Percentiles rank a stretch among this genome's conserved stretches.
Evolutionary conservation across 495 filamentous ascomycete genomes (phyloP).

Genomic region (Aspergillus saccharolyticus): DNA sequence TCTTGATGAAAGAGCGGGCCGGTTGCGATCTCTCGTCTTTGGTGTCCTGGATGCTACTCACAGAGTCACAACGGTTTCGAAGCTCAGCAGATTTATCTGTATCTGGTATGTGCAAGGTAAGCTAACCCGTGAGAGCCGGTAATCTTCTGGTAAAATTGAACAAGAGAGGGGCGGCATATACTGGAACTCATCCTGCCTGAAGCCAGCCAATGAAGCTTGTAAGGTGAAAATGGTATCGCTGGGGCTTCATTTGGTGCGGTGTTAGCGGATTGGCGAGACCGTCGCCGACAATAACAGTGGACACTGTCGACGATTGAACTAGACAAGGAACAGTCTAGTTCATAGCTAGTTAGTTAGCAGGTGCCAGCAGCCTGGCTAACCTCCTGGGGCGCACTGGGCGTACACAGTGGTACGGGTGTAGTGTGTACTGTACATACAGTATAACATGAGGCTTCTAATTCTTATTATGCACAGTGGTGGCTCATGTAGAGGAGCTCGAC

Average conservation of each 20-base stretch:
- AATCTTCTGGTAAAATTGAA: neutral
- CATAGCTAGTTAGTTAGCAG: neutral
- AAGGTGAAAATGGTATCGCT: neutral
- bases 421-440: no score
- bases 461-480: no score
- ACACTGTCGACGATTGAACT: neutral
- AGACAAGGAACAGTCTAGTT: neutral
- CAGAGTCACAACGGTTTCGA: no score
- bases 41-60: neutral
- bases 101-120: neutral
- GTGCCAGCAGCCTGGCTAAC: neutral
- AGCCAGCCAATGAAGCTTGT: neutral
- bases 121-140: neutral
- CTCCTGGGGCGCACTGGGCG: neutral
- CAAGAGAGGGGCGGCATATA: neutral
- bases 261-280: conserved; percentile 14
- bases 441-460: no score
- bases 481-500: no score
- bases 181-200: neutral
- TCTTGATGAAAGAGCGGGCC: neutral
- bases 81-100: neutral
- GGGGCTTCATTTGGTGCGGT: neutral
- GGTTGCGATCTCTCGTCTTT: neutral
- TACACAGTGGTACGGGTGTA: neutral
- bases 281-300: neutral